Percentiles rank a stretch among this genome's conserved stretches.
phyloP scores from a whole-genome alignment of 192 early-diverging fungal species.

The Coemansia sp. region DNA sequence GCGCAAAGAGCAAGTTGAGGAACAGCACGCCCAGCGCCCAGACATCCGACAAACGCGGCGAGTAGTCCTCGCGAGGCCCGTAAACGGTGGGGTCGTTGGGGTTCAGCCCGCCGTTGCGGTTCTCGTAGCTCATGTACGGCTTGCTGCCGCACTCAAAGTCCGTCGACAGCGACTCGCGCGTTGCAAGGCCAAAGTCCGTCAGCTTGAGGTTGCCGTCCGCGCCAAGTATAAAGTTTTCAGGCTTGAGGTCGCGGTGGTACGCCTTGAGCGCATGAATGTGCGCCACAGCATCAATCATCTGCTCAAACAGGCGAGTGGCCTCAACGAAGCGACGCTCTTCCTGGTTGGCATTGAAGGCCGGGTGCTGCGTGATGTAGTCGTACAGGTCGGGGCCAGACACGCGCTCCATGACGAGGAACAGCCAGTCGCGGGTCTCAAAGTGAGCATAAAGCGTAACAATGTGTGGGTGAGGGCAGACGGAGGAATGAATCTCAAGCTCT shows the following conservation, averaged over 20 bases:
- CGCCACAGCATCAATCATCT: constrained; percentile 71
- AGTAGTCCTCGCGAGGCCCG: constrained; percentile 57
- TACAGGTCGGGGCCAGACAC: constrained; percentile 54
- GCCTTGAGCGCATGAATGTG: constrained; percentile 74
- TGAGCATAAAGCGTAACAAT: constrained; percentile 64
- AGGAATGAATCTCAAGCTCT: constrained; percentile 63
- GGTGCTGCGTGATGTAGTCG: constrained; percentile 55
- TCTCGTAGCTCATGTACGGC: constrained; percentile 72
- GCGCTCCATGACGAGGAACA: constrained; percentile 67
- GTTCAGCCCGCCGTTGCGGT: constrained; percentile 52
- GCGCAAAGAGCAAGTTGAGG: constrained; percentile 67
- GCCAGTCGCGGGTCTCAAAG: constrained; percentile 59
- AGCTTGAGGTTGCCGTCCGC: constrained; percentile 71
- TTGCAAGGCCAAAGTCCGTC: constrained; percentile 92
- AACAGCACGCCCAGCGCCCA: constrained; percentile 75
- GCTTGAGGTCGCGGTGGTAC: constrained; percentile 92
- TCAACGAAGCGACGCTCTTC: constrained; percentile 52
- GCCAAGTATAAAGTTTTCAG: constrained; percentile 69
- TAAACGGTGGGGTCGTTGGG: constrained; percentile 47
- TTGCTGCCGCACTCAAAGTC: constrained; percentile 88
- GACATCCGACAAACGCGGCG: constrained; percentile 61
- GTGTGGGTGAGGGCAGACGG: constrained; percentile 64
- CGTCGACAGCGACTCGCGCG: constrained; percentile 68
- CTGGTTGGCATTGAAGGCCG: constrained; percentile 48
- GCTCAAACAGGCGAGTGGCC: constrained; percentile 57